These are phyloP conservation scores for Metschnikowia lochheadii DNA, from an alignment of 805 yeast species.

Conservation along the genomic window DNA sequence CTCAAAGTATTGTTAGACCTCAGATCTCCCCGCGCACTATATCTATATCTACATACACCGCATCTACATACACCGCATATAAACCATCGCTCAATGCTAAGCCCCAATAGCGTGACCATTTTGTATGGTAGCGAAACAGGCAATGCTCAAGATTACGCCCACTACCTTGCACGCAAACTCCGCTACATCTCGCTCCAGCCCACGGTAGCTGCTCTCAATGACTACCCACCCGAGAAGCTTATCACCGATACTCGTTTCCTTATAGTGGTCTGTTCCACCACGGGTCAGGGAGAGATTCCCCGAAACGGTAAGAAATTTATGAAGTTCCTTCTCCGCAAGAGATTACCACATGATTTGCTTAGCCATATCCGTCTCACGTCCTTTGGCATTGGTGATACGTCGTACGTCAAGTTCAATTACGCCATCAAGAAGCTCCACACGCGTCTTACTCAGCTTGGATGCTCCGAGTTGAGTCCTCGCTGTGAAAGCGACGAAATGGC, in stretches of 20 bases:
- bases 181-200: conserved; percentile 51
- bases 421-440: conserved; percentile 83
- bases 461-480: conserved; percentile 60
- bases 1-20: not conserved
- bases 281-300: conserved; percentile 95
- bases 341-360: conserved; percentile 56
- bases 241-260: conserved; percentile 43
- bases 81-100: not conserved
- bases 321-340: conserved; percentile 65
- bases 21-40: not conserved
- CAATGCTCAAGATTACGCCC: conserved; percentile 81
- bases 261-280: conserved; percentile 73
- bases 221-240: conserved; percentile 52
- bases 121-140: conserved; percentile 94
- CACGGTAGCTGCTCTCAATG: conserved; percentile 52
- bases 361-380: conserved; percentile 61
- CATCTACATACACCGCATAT: not conserved
- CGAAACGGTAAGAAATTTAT: conserved; percentile 69
- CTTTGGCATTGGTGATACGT: conserved; percentile 91
- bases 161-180: conserved; percentile 51
- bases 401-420: conserved; percentile 83
- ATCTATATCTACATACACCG: not conserved
- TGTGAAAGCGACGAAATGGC: conserved; percentile 89
- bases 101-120: conserved; percentile 42
- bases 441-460: conserved; percentile 79